These are phyloP conservation scores for Entomortierella lignicola DNA, from an alignment of 192 early-diverging fungal species.

Conservation along the genomic window DNA sequence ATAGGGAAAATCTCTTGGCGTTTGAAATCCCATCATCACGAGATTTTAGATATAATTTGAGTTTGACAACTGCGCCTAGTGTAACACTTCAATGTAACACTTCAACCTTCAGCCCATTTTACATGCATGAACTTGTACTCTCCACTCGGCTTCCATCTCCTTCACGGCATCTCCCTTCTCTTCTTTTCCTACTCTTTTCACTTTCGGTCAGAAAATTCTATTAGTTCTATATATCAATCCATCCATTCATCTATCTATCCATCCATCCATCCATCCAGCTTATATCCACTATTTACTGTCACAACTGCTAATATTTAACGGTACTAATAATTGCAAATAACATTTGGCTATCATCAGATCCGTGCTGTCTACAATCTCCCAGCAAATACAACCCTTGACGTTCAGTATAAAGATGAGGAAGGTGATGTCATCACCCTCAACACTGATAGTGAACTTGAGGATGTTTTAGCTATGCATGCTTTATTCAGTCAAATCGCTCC, in stretches of 20 bases:
- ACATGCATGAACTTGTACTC: background rate
- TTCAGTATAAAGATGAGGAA: constrained; percentile 42
- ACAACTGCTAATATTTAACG: too few species aligned
- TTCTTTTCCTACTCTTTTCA: too few species aligned
- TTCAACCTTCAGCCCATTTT: too few species aligned
- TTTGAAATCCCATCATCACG: background rate
- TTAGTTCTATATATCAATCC: background rate
- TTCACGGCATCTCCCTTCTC: too few species aligned
- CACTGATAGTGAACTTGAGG: constrained; percentile 42
- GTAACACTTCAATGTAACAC: too few species aligned
- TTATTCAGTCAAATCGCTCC: constrained; percentile 22
- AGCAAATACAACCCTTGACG: constrained; percentile 10
- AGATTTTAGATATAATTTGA: background rate
- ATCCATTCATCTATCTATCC: background rate
- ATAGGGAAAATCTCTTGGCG: constrained; percentile 4
- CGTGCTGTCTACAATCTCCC: constrained; percentile 33
- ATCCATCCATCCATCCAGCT: constrained; percentile 5
- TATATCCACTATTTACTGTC: too few species aligned
- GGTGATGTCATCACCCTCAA: constrained; percentile 44
- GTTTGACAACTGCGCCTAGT: constrained; percentile 1
- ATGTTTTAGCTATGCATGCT: constrained; percentile 44
- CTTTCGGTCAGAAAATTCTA: background rate
- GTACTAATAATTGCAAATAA: too few species aligned
- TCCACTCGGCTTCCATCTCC: background rate
- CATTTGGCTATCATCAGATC: constrained; percentile 19